phyloP scores from a whole-genome alignment of 108 stramenopile genomes.

The Aurantiochytrium sp. region DNA sequence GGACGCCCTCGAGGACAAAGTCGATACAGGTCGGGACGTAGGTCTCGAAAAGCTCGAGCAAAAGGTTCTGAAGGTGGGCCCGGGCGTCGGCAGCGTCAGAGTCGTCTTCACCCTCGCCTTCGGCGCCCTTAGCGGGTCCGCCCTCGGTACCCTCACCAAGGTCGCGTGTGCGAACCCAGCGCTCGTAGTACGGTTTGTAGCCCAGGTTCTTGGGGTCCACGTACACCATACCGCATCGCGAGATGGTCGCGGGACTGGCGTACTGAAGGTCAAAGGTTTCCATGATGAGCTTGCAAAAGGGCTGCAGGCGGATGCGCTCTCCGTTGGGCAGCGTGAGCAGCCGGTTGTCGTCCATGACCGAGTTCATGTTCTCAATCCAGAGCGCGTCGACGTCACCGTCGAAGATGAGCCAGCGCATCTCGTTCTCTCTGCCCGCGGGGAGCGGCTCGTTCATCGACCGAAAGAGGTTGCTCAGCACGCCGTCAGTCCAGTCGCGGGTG shows the following conservation, averaged over 20 bases:
- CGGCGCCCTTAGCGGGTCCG: not conserved
- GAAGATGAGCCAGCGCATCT: conserved; percentile 66
- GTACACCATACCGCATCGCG: conserved; percentile 72
- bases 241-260: conserved; percentile 68
- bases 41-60: conserved; percentile 54
- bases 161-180: conserved; percentile 1
- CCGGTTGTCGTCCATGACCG: conserved; percentile 65
- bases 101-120: conserved; percentile 35
- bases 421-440: conserved; percentile 58
- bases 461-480: conserved; percentile 62
- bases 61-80: conserved; percentile 35
- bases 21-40: conserved; percentile 59
- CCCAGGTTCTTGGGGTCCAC: conserved; percentile 70
- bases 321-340: conserved; percentile 70
- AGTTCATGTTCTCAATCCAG: conserved; percentile 76
- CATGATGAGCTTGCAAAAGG: conserved; percentile 66
- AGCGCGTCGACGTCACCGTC: conserved; percentile 71
- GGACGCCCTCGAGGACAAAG: conserved; percentile 58
- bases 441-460: conserved; percentile 66
- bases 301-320: conserved; percentile 69
- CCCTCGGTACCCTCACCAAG: not conserved
- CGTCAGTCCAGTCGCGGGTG: conserved; percentile 70
- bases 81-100: not conserved
- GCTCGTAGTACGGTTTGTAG: conserved; percentile 48
- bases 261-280: conserved; percentile 72